Conservation (phyloP, 768 basidiomycete genomes). For the Mycena rebaudengoi region DNA sequence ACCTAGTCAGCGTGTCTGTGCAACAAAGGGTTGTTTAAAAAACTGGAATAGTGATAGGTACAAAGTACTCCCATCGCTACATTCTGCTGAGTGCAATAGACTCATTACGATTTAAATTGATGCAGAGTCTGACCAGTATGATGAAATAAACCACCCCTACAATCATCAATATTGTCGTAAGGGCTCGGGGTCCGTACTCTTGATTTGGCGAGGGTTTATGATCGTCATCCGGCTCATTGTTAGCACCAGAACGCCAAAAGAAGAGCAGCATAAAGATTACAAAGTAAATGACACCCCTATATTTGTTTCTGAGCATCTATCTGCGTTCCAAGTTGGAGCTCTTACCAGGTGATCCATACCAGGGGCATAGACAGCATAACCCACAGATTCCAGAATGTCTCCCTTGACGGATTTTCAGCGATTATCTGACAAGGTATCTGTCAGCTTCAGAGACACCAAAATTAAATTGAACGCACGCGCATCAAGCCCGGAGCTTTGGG, state of each 20-base stretch:
- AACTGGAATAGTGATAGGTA: background rate
- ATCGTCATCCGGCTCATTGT: background rate
- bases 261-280: background rate
- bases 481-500: too few relatives aligned
- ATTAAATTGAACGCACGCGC: slow-evolving; percentile 1
- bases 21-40: too few relatives aligned
- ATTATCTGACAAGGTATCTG: background rate
- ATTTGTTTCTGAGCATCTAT: background rate
- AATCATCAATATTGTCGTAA: background rate
- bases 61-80: background rate
- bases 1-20: too few relatives aligned
- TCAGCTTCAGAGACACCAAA: background rate
- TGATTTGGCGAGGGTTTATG: background rate
- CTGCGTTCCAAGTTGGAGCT: background rate
- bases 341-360: slow-evolving; percentile 3
- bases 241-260: slow-evolving; percentile 2
- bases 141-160: slow-evolving; percentile 1
- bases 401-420: background rate
- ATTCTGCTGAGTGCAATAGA: background rate
- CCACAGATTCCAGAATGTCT: slow-evolving; percentile 2
- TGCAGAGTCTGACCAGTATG: background rate
- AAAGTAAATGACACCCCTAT: slow-evolving; percentile 1
- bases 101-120: background rate
- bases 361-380: slow-evolving; percentile 3
- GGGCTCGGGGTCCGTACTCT: background rate